Conservation (phyloP, 2,329 filamentous ascomycete genomes). For the Diaporthe humulicola region DNA sequence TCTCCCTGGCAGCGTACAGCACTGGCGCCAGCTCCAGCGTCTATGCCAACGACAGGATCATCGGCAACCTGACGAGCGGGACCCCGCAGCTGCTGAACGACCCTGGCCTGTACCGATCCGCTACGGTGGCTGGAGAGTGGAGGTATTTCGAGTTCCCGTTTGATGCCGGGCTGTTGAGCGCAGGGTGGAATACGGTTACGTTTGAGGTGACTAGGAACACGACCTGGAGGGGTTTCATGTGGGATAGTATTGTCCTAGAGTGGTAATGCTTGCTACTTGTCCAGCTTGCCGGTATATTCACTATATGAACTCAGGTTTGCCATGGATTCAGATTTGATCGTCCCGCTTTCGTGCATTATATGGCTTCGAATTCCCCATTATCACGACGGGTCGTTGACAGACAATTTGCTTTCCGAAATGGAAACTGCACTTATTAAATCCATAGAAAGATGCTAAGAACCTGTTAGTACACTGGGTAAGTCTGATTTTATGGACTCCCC, state of each 20-base stretch:
- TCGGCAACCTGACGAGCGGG: conserved; percentile 57
- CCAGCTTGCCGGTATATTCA: not conserved
- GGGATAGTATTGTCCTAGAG: conserved; percentile 46
- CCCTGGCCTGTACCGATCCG: conserved; percentile 60
- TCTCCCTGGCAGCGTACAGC: conserved; percentile 59
- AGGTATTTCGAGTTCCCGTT: conserved; percentile 56
- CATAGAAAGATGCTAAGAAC: not conserved
- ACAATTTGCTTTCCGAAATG: not conserved
- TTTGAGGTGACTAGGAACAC: conserved; percentile 45
- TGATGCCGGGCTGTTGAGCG: conserved; percentile 40
- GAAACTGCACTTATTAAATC: not conserved
- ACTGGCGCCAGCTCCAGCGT: conserved; percentile 60
- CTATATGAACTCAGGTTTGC: not conserved
- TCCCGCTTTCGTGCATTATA: not conserved
- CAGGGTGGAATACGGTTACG: conserved; percentile 44
- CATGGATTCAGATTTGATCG: not conserved
- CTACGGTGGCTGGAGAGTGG: conserved; percentile 63
- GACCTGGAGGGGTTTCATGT: conserved; percentile 47
- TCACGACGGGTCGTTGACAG: not conserved
- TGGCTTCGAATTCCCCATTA: not conserved
- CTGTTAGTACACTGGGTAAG: not conserved
- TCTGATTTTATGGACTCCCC: not conserved
- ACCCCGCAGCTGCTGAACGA: conserved; percentile 52
- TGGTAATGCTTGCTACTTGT: conserved; percentile 39
- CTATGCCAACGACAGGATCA: conserved; percentile 53